Base-by-base conservation (phyloP, 2,329 filamentous ascomycete species). In the Fusarium transvaalense region DNA sequence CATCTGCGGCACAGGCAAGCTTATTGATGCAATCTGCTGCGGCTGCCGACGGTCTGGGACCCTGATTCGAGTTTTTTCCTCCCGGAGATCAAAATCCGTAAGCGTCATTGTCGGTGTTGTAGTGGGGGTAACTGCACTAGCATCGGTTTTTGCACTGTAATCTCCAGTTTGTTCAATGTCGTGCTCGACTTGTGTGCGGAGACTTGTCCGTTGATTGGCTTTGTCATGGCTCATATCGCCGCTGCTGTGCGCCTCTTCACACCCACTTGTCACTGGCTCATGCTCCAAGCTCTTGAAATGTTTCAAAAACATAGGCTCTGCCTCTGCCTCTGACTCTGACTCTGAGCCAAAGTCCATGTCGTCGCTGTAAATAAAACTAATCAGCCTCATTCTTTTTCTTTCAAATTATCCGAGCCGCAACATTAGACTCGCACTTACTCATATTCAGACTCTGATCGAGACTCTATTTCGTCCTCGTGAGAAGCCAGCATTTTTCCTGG, bases 71-170 rank as follows among this genome's bases (percentile, higher is more conserved):
- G 39, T 69, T 68, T 61, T 61, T 41, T 56, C 17, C 56, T 59
- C 31, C 50, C 71, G 66, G 69, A 70, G 54, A 70, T 69, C 59
- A 56, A 70, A 68, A 57, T 72, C 71, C 68, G 61, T 52, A 47
- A 31, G 69, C 66, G 61, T 69, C 69, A 63, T 70, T 38, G 50
- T 47, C 23, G 58, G 37, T 46, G 59, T 55, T 46, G 66, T 55
- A 62, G 61, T 69, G 69, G 71, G 71, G 69, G 54, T 15, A 23
- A 19, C 25, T 55, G 29, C 41, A 17, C 35, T 46, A 48, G 34
- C 19, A 62, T 42, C 61, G 61, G 61, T 61, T 64, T 64, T 61
- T 64, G 38, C 45, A 34, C 31, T 60, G 60, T 51, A 64, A 64
- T 64, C 60, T 64, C 61, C 43, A 64, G 56, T 58, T 43, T 54